phyloP scores from a whole-genome alignment of 441 rosid species.

The Arabidopsis lyrata region DNA sequence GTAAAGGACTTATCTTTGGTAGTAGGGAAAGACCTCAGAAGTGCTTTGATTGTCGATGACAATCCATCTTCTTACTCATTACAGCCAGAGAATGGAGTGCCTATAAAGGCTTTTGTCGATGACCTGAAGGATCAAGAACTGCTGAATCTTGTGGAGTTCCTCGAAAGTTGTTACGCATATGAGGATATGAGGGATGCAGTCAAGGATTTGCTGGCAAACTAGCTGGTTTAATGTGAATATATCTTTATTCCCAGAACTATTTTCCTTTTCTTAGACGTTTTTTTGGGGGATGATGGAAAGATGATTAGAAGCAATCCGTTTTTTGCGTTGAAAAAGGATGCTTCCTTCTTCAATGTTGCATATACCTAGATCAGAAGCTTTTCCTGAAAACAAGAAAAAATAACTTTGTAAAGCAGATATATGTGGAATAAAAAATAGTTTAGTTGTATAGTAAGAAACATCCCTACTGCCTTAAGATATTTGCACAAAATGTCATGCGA shows the following conservation, averaged over 20 bases:
- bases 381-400: conserved; percentile 9
- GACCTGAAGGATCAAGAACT: conserved; percentile 68
- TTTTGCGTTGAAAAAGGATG: conserved; percentile 30
- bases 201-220: conserved; percentile 7
- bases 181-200: conserved; percentile 83
- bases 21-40: conserved; percentile 67
- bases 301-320: neutral
- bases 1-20: conserved; percentile 70
- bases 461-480: conserved; percentile 1
- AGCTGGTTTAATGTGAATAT: conserved; percentile 18
- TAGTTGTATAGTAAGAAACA: conserved; percentile 25
- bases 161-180: conserved; percentile 56
- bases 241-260: conserved; percentile 1
- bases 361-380: neutral
- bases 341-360: conserved; percentile 31
- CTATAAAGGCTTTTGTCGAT: conserved; percentile 63
- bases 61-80: conserved; percentile 74
- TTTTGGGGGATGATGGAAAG: conserved; percentile 2
- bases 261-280: conserved; percentile 18
- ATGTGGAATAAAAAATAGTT: conserved; percentile 2
- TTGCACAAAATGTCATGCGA: neutral
- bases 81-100: conserved; percentile 86
- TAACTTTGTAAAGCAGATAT: neutral
- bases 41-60: conserved; percentile 79
- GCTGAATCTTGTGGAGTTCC: conserved; percentile 58